Conservation (phyloP, 352 stramenopile genomes). For the Pythium periplocum region DNA sequence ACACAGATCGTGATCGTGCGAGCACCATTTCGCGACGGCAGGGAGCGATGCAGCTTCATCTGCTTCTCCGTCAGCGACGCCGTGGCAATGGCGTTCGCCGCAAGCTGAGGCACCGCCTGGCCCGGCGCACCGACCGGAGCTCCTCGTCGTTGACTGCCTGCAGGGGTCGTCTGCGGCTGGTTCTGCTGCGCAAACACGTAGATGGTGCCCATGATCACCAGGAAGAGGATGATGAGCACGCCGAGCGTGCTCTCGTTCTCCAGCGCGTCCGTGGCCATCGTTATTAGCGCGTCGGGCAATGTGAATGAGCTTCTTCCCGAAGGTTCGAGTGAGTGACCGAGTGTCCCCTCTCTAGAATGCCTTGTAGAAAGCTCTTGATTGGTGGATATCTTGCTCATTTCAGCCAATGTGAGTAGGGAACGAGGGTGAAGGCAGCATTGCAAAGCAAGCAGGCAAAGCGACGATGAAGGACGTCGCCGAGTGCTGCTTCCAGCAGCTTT, state of each 20-base stretch:
- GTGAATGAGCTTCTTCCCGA: no score
- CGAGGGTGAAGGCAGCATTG: no score
- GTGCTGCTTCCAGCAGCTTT: conserved; percentile 86
- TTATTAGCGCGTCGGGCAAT: not conserved
- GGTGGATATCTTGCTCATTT: not conserved
- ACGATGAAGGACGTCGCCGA: conserved; percentile 82
- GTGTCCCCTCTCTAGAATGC: no score
- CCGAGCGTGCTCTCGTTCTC: conserved; percentile 68
- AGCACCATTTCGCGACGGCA: conserved; percentile 59
- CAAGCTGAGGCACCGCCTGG: conserved; percentile 4
- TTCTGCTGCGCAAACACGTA: conserved; percentile 73
- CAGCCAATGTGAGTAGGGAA: no score
- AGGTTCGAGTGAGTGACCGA: no score
- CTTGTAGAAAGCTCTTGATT: conserved; percentile 1
- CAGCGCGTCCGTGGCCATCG: conserved; percentile 32
- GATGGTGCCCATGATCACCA: conserved; percentile 64
- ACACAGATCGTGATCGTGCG: conserved; percentile 63
- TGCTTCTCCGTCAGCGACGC: conserved; percentile 41
- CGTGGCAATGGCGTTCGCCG: conserved; percentile 30
- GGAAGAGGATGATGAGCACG: conserved; percentile 63
- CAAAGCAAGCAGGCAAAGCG: no score
- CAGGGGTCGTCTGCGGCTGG: conserved; percentile 15
- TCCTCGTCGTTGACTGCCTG: not conserved
- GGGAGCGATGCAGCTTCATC: conserved; percentile 41
- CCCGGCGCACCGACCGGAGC: conserved; percentile 12